Conservation (phyloP, 2,329 filamentous ascomycete species). For the Paecilomyces dactylethromorphus region DNA sequence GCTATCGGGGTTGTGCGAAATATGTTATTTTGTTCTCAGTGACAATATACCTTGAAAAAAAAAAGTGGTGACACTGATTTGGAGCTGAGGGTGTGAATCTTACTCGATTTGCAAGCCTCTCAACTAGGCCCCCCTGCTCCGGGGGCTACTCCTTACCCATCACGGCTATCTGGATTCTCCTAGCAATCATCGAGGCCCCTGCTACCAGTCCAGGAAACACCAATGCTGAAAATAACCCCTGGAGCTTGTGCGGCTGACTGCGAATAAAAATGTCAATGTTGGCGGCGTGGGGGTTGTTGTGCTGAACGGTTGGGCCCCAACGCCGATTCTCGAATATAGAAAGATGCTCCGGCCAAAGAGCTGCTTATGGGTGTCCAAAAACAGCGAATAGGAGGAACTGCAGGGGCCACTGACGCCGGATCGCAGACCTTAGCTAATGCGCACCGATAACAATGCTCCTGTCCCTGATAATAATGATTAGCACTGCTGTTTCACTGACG, state of each 20-base stretch:
- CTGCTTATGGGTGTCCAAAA: not conserved
- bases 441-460: not conserved
- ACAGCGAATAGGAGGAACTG: not conserved
- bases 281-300: not conserved
- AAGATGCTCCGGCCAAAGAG: not conserved
- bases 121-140: not conserved
- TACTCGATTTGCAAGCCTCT: not conserved
- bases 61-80: not conserved
- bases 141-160: not conserved
- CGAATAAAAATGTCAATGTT: not conserved
- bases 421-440: not conserved
- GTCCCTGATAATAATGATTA: not conserved
- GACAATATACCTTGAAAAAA: no score
- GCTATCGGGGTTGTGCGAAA: no score
- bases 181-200: not conserved
- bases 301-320: not conserved
- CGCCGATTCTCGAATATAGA: not conserved
- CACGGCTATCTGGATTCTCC: not conserved
- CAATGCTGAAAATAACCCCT: not conserved
- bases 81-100: not conserved
- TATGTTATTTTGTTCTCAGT: no score
- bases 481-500: not conserved
- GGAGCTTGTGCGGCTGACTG: not conserved
- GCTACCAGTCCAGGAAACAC: not conserved
- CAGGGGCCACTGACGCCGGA: not conserved